A percentile compares a stretch with the other conserved stretches of the same genome.
These are phyloP conservation scores for Candida sithepensis DNA, from an alignment of 805 yeast species.

Conservation along the genomic window DNA sequence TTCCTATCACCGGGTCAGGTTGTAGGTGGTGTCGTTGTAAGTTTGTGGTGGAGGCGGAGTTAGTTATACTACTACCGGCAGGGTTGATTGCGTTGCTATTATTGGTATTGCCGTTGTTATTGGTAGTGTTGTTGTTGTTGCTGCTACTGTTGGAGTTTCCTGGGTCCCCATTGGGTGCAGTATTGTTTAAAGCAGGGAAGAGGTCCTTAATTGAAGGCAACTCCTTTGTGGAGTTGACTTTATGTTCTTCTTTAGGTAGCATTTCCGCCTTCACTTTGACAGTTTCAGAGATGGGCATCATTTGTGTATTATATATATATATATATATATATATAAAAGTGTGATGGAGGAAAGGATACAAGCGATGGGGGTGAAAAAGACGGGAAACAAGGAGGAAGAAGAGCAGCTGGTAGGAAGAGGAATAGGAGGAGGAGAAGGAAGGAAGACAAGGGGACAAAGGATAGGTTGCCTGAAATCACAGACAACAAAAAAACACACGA, in stretches of 20 bases:
- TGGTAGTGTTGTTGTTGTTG: not conserved
- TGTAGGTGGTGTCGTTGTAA: constrained; percentile 3
- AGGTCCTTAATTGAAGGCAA: constrained; percentile 23
- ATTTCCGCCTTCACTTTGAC: not conserved
- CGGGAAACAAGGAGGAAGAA: too few relatives aligned
- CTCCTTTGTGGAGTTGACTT: constrained; percentile 7
- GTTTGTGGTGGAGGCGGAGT: constrained; percentile 1
- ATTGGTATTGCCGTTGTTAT: not conserved
- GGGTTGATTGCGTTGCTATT: not conserved
- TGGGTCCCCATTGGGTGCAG: constrained; percentile 2
- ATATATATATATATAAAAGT: too few relatives aligned
- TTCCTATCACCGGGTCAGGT: not conserved
- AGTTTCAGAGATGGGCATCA: not conserved
- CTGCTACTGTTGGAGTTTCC: not conserved
- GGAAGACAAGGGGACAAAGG: too few relatives aligned
- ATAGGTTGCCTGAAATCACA: too few relatives aligned
- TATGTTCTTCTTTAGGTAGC: not conserved
- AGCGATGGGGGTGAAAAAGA: not conserved
- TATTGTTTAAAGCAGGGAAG: constrained; percentile 15
- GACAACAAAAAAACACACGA: too few relatives aligned
- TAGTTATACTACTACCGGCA: not conserved
- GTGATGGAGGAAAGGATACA: not conserved
- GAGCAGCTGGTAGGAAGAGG: too few relatives aligned
- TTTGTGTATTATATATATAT: too few relatives aligned
- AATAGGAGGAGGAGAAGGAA: too few relatives aligned